phyloP scores from a whole-genome alignment of 2,329 filamentous ascomycete genomes.

The Cladosporium sp. region DNA sequence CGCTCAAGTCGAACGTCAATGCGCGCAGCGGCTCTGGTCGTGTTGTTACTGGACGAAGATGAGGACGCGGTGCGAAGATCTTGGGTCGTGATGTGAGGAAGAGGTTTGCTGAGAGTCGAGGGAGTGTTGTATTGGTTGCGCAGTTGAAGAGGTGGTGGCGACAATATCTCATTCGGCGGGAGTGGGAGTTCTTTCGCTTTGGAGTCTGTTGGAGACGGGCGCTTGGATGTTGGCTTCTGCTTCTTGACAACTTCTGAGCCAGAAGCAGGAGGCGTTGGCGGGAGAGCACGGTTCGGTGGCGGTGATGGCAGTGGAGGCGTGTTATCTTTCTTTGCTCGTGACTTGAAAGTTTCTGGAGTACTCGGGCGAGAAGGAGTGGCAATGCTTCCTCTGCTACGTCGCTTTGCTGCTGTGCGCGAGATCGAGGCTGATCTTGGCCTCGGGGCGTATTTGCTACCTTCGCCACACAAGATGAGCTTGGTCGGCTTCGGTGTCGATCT shows the following conservation, averaged over 20 bases:
- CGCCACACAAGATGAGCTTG: conserved; percentile 28
- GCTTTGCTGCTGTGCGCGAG: conserved; percentile 26
- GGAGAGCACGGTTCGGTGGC: conserved; percentile 35
- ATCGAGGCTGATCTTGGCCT: conserved; percentile 36
- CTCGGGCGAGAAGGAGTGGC: conserved; percentile 20
- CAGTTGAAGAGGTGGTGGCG: conserved; percentile 18
- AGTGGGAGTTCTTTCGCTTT: conserved; percentile 28
- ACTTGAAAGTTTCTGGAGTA: conserved; percentile 18
- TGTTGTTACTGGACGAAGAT: conserved; percentile 16
- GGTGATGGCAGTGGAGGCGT: conserved; percentile 36
- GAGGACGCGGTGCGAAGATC: conserved; percentile 16
- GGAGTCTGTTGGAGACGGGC: conserved; percentile 15
- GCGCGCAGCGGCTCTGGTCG: conserved; percentile 18
- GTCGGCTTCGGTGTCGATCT: conserved; percentile 31
- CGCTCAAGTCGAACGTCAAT: conserved; percentile 40
- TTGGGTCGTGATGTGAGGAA: conserved; percentile 18
- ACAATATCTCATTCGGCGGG: conserved; percentile 28
- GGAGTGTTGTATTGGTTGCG: conserved; percentile 6
- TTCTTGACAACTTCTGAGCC: conserved; percentile 29
- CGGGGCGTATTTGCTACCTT: conserved; percentile 34
- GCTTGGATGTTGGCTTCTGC: not conserved
- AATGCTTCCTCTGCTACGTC: conserved; percentile 26
- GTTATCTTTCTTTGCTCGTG: conserved; percentile 26
- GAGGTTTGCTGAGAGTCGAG: not conserved
- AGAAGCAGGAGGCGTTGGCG: conserved; percentile 37